Base-by-base conservation (phyloP, 2,329 filamentous ascomycete genomes). In the Sordariomycetes sp. region DNA sequence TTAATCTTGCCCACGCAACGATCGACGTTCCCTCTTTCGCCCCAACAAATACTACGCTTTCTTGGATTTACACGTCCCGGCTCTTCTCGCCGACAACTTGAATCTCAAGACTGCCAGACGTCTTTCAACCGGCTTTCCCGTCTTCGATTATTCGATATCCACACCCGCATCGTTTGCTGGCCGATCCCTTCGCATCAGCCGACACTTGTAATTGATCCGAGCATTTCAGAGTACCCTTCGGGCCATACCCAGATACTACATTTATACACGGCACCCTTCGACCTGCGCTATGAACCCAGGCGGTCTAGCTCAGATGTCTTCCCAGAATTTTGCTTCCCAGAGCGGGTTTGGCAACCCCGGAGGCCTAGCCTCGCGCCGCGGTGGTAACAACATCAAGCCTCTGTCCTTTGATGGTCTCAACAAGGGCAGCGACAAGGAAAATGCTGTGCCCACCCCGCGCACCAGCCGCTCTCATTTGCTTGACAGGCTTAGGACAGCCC, bases 271-370 rank as follows among this genome's bases (percentile, higher is more conserved):
- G 8, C 17, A 38, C 35, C 31, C n/a, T 35, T 45, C 28, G 33
- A 37, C 48, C 53, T 64, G 66, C 71, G 64, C 61, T 48, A 81
- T 93, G 82, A 83, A 94, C 90, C 81, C 90, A 77, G 90, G 90
- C 75, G 86, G 87, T 92, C 86, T 94, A 71, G 82, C 87, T 92
- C 87, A 93, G 75, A 96, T 96, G 90, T 85, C 86, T 68, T 90
- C 86, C 71, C 85, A 80, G 70, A 75, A 80, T 61, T 84, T 84
- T 59, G 66, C 73, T 58, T 70, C 82, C 59, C 69, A 75, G 55
- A 75, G 75, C 59, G 80, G 77, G 49, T 70, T 94, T 49, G 77
- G 79, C 53, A 77, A 86, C 64, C 82, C 87, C 34, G 77, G 82
- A 45, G 85, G 87, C 51, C 83, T 94, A 54, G 86, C 86, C 43